Evolutionary conservation across 2,329 filamentous ascomycete species (phyloP).

Genomic region (Venturia pyrina): DNA sequence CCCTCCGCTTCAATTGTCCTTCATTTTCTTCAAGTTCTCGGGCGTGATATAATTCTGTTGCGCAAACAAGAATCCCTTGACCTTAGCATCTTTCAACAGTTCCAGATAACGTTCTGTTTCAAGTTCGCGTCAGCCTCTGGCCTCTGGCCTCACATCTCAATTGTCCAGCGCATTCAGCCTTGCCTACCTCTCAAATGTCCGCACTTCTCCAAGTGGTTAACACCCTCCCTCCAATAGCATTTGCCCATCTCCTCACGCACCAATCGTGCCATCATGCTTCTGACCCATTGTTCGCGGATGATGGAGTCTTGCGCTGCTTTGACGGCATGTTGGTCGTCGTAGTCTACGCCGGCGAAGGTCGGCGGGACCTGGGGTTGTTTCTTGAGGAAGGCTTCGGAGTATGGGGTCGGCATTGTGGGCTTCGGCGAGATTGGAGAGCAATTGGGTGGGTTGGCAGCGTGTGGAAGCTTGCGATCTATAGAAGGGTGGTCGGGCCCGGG

Average conservation of each 20-base stretch:
- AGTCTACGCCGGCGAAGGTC: slow-evolving; percentile 80
- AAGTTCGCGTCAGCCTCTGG: background rate
- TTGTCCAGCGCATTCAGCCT: background rate
- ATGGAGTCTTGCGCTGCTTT: slow-evolving; percentile 77
- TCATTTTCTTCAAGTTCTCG: slow-evolving; percentile 26
- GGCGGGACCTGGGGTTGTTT: slow-evolving; percentile 75
- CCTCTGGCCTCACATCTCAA: background rate
- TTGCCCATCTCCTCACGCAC: slow-evolving; percentile 76
- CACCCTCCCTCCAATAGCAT: slow-evolving; percentile 75
- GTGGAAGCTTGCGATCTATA: background rate
- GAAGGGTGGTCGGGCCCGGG: background rate
- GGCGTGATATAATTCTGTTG: slow-evolving; percentile 62
- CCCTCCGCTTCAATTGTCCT: background rate
- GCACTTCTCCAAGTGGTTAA: slow-evolving; percentile 85
- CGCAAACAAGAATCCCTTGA: slow-evolving; percentile 69
- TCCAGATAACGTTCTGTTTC: slow-evolving; percentile 65
- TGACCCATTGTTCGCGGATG: slow-evolving; percentile 80
- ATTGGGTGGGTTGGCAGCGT: background rate
- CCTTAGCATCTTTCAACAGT: slow-evolving; percentile 63
- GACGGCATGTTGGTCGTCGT: slow-evolving; percentile 68
- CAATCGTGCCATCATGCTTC: slow-evolving; percentile 77
- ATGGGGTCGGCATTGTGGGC: slow-evolving; percentile 66
- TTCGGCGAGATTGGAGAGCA: background rate
- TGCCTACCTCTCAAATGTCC: slow-evolving; percentile 63
- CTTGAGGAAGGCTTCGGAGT: slow-evolving; percentile 71